These are phyloP conservation scores for Phycomyces blakesleeanus DNA, from an alignment of 192 early-diverging fungal genomes.

Conservation along the genomic window DNA sequence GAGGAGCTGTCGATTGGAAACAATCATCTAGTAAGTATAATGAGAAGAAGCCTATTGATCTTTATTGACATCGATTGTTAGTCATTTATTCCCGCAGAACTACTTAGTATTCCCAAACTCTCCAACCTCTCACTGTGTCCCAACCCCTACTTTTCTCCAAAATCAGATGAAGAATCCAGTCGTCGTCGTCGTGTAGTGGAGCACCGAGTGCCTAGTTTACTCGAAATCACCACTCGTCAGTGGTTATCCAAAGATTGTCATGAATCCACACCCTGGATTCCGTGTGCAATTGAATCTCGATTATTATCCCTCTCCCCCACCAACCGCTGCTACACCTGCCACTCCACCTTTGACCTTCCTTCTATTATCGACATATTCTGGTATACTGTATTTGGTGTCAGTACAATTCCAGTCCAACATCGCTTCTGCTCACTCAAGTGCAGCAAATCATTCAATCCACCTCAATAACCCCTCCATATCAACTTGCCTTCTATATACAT, in stretches of 20 bases:
- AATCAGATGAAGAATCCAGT: background rate
- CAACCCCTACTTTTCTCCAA: slow-evolving; percentile 31
- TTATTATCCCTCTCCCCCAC: background rate
- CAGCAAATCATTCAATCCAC: background rate
- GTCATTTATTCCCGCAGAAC: slow-evolving; percentile 36
- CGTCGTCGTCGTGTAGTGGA: background rate
- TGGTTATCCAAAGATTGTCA: background rate
- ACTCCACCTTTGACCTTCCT: slow-evolving; percentile 6
- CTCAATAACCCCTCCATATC: background rate
- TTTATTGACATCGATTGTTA: background rate
- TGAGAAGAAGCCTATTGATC: background rate
- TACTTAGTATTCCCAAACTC: slow-evolving; percentile 37
- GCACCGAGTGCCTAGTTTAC: slow-evolving; percentile 12
- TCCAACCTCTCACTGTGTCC: slow-evolving; percentile 38
- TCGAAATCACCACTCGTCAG: slow-evolving; percentile 13
- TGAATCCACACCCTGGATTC: background rate
- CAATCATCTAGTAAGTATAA: slow-evolving; percentile 36
- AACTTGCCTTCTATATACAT: too few species aligned
- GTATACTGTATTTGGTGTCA: slow-evolving; percentile 2
- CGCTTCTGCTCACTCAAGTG: slow-evolving; percentile 19
- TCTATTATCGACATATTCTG: slow-evolving; percentile 19
- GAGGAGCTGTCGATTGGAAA: slow-evolving; percentile 47
- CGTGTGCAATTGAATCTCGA: slow-evolving; percentile 7
- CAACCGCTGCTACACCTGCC: slow-evolving; percentile 17
- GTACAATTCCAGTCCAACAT: slow-evolving; percentile 3